Percentiles rank a stretch among this genome's conserved stretches.
Evolutionary conservation across 2,329 filamentous ascomycete species (phyloP).

Genomic region (Botrytis byssoidea): DNA sequence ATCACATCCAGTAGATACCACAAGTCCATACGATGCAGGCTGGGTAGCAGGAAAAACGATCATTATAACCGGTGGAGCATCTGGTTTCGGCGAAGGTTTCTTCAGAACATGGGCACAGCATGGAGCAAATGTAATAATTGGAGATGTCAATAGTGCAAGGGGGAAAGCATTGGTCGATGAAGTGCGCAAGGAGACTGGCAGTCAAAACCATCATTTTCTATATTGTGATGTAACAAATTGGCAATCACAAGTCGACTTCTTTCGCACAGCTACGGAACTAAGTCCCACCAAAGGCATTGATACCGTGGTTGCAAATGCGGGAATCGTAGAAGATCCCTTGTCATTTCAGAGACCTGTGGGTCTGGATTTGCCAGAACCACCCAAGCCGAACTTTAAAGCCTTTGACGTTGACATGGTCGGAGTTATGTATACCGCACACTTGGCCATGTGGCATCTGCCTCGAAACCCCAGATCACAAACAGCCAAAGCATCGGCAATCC

Average conservation of each 20-base stretch:
- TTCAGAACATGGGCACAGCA: slow-evolving; percentile 53
- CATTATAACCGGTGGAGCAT: slow-evolving; percentile 63
- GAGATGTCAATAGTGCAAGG: slow-evolving; percentile 56
- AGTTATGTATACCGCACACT: slow-evolving; percentile 62
- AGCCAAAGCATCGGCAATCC: slow-evolving; percentile 38
- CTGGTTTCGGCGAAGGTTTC: slow-evolving; percentile 57
- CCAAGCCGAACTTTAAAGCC: slow-evolving; percentile 51
- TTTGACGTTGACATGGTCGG: slow-evolving; percentile 64
- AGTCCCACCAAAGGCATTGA: slow-evolving; percentile 58
- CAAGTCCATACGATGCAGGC: slow-evolving; percentile 45
- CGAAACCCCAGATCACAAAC: slow-evolving; percentile 46
- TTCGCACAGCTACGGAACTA: slow-evolving; percentile 55
- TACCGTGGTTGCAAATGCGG: slow-evolving; percentile 65
- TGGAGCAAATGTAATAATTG: slow-evolving; percentile 61
- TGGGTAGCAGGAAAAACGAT: slow-evolving; percentile 56
- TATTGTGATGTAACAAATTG: slow-evolving; percentile 65
- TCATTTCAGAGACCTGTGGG: slow-evolving; percentile 47
- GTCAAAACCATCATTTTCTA: slow-evolving; percentile 52
- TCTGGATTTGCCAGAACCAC: slow-evolving; percentile 47
- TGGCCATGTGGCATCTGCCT: slow-evolving; percentile 59
- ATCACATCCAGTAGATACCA: slow-evolving; percentile 46
- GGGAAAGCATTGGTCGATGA: slow-evolving; percentile 56
- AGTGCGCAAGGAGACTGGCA: slow-evolving; percentile 46
- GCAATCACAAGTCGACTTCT: slow-evolving; percentile 62
- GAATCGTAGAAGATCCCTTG: slow-evolving; percentile 49